phyloP scores from a whole-genome alignment of 257 asterid genomes.

The Scutellaria galericulata region DNA sequence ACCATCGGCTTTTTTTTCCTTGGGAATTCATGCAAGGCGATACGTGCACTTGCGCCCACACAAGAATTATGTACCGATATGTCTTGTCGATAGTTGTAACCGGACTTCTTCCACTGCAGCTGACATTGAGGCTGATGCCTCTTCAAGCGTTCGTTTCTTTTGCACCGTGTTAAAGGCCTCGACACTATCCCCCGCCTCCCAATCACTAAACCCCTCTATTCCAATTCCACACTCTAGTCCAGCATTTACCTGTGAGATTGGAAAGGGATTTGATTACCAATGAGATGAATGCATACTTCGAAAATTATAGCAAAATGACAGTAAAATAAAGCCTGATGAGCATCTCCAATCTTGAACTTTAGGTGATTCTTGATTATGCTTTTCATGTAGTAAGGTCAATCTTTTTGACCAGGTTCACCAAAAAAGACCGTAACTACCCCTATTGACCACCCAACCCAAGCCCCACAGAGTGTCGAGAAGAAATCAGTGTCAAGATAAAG shows the following conservation, averaged over 20 bases:
- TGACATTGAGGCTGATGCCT: slow-evolving; percentile 88
- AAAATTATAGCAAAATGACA: neutral
- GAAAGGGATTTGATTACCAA: neutral
- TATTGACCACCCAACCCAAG: too few relatives aligned
- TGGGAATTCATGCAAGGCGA: too few relatives aligned
- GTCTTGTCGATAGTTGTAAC: slow-evolving; percentile 39
- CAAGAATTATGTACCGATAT: neutral
- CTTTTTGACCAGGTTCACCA: neutral
- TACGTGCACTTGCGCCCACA: too few relatives aligned
- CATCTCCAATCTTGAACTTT: too few relatives aligned
- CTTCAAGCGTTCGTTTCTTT: slow-evolving; percentile 89
- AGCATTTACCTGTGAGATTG: slow-evolving; percentile 68
- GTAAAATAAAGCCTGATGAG: too few relatives aligned
- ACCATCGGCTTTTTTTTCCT: too few relatives aligned
- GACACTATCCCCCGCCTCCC: slow-evolving; percentile 77
- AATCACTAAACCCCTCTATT: slow-evolving; percentile 59
- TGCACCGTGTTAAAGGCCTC: slow-evolving; percentile 75
- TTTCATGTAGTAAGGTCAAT: neutral
- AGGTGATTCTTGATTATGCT: neutral
- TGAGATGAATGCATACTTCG: neutral
- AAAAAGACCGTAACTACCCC: neutral
- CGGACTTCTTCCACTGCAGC: slow-evolving; percentile 78
- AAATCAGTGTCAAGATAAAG: too few relatives aligned
- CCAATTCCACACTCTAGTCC: slow-evolving; percentile 97
- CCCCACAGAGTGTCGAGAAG: too few relatives aligned